Base-by-base conservation (phyloP, 2,329 filamentous ascomycete species). In the Exophiala spinifera region DNA sequence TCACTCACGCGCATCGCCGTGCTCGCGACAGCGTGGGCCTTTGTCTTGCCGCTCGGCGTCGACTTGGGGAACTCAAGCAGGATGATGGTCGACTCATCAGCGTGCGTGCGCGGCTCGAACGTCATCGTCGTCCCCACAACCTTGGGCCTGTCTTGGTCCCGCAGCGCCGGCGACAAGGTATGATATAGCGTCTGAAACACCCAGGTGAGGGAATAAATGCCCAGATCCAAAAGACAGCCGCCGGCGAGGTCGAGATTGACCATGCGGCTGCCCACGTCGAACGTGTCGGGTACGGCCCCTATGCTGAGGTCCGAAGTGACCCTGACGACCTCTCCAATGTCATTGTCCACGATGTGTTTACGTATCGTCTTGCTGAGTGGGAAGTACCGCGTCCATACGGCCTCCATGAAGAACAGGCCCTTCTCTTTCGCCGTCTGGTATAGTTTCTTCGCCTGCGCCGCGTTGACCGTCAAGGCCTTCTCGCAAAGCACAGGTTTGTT, bases 401-500 rank as follows among this genome's bases (percentile, higher is more conserved):
- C 89, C 73, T 92, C 88, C 87, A 91, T 91, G 57, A 92, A 73
- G 77, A 88, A 87, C 69, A 89, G 68, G 56, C 82, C 81, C 78
- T 90, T 92, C 66, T 82, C 79, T 68, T 76, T 81, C 5, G 91
- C 91, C 56, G 82, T 85, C 59, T 86, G 82, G 47, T 86, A 81
- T 21, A 96, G 78, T 68, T 84, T 84, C 71, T 82, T 83, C 20
- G 87, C 77, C 73, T 96, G 91, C 8, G 83, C 77, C 2, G 87
- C 89, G 60, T 87, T 95, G 59, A 92, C 88, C 1, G 90, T 95
- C 65, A 96, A 86, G 0, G 91, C 83, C 78, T 96, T 96, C 72
- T 96, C 91, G 71, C 90, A 95, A 31, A 96, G 81, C 25, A 96
- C 89, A 65, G 92, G 81, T 78, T 95, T 96, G 65, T 89, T 88